Base-by-base conservation (phyloP, 2,329 filamentous ascomycete genomes). In the Alternaria sp. region DNA sequence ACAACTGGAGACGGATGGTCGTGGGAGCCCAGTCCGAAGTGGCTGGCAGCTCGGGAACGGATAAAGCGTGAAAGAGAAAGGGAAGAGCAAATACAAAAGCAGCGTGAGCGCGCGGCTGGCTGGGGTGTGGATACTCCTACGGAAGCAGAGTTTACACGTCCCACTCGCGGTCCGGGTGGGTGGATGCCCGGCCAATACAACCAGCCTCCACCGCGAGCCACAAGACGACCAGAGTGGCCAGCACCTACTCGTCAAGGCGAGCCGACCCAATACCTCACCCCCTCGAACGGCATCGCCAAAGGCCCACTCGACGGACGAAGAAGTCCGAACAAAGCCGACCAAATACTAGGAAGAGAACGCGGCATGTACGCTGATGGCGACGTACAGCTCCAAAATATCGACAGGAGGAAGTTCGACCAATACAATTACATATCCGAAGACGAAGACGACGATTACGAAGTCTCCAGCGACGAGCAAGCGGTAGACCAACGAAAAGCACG, bases 1-100 rank as follows among this genome's bases (percentile, higher is more conserved):
- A 97, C 93, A 2, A 92, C 89, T 0, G 95, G 95, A 32, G 93
- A 99, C 78, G 96, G 96, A 21, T 99, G 95, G 95, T 86, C 85
- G 47, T 99, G 96, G 96, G 93, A 97, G 73, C 87, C 94, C 1
- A 96, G 89, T 74, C 85, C 88, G 1, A 88, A 88, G 68, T 99
- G 96, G 91, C 67, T 92, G 3, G 88, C 90, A 36, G 91, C 90
- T 5, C 85, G 90, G 46, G 89, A 93, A 6, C 83, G 83, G 19
- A 84, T 93, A 53, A 77, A 80, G 26, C 76, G 75, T 44, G 77
- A 81, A 49, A 74, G 79, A 28, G 75, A 79, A 62, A 70, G 66
- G 21, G 73, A 81, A 61, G 77, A 80, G 46, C 67, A 75, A 47
- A 83, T 86, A 53, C 90, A 92, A 75, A 84, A 86, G 52, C 83